Base-by-base conservation (phyloP, 441 rosid genomes). In the Croton laevigatus region DNA sequence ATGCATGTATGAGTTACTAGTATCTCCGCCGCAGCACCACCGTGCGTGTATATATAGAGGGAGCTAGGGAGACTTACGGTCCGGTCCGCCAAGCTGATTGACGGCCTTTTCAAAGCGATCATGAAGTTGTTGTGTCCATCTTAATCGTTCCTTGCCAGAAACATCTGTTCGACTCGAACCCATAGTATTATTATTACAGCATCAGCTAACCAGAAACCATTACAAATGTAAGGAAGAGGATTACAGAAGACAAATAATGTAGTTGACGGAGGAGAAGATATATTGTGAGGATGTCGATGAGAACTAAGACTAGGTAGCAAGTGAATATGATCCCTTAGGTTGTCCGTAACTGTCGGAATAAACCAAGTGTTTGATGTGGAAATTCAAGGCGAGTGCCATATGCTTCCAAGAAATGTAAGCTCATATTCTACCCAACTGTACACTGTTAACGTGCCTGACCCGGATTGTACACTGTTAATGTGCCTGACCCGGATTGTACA, bases 31-130 rank as follows among this genome's bases (percentile, higher is more conserved):
- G 32, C 32, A 27, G 32, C 32, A 27, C 32, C 32, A 27, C 32
- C 32, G 1, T 27, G 32, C 32, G 32, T 27, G 32, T 2, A 27
- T 27, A 27, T 27, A 27, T 27, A 37, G 23, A 60, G 8, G 2
- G 9, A 53, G n/a, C n/a, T n/a, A n/a, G 58, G 20, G 27, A 12
- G 17, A 83, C 88, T 75, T 78, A 85, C 94, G 73, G 34, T 89
- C 91, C 40, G 90, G 85, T 46, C 94, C 94, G 23, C 94, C 94
- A 0, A 87, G 89, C 75, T 81, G 84, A 67, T 76, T 82, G 27
- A 89, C 91, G 2, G 90, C 86, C 54, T 75, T 80, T 71, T 82
- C 90, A 38, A 89, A 89, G 51, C 73, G 84, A 65, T 85, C 85
- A 17, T 84, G 90, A 13, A 87, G 79, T 38, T 86, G 88, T 57